Evolutionary conservation across 495 filamentous ascomycete species (phyloP), one percentile per base, ranked within the genome.

Genomic region (Cladorrhinum samala): DNA sequence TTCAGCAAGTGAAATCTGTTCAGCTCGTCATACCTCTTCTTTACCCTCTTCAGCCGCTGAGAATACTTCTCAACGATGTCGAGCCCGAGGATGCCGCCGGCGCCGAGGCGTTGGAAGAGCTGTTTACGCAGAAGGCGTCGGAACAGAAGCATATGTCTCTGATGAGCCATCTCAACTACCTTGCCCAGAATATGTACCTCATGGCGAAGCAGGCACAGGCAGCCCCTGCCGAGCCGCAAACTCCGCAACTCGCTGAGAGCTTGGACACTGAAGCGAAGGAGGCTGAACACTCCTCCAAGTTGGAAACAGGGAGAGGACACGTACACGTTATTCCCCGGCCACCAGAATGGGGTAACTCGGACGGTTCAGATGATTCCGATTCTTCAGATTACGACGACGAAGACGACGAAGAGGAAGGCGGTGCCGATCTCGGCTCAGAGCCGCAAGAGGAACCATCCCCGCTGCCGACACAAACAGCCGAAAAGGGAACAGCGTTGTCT

Each of bases 271-370:
- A 68, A 36, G 68, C 61, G 14, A 48, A 54, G 33, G 62, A 68
- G 50, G 64, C 64, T 0, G 58, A 57, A 38, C 61, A 63, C 44
- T 56, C 60, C 14, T 42, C 46, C 7, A 55, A 52, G 2, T 21
- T 60, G 13, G 79, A 74, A 30, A 49, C 54, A 13, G 79, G 76
- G 42, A 82, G 73, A 36, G 73, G 75, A 9, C 90, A 95, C 64
- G 67, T 95, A 37, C 81, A 84, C 58, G 71, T 88, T 51, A 88
- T 96, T 42, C 84, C 88, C 13, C 77, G 89, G 4, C 91, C 91
- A 1, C 86, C 88, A 2, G 91, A 96, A 61, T 96, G 91, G 90
- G 70, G 75, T 7, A 59, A 74, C 1, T 74, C 71, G 16, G 65
- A 77, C 18, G 70, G 68, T 21, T 67, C 64, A 16, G 67, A 70